Base-by-base conservation (phyloP, 345 rosid genomes). In the Citrus hindsii region DNA sequence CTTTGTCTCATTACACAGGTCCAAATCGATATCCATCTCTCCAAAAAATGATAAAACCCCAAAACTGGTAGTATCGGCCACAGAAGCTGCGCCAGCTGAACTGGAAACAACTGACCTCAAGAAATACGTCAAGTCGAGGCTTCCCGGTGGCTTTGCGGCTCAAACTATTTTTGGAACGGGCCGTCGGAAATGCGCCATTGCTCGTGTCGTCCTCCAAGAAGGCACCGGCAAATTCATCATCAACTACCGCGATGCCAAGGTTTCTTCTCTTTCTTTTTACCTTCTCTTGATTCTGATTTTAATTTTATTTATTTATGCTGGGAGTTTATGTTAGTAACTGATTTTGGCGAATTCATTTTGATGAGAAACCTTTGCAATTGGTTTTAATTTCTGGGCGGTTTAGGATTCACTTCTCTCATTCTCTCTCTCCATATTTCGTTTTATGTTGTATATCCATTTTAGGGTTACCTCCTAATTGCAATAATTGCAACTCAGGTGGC, bases 91-190 rank as follows among this genome's bases (percentile, higher is more conserved):
- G 27, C 84, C 86, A 2, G 24, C 61, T 13, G 95, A 87, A 61
- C 67, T 83, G 22, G 90, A 85, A 62, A 78, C 86, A 9, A 75
- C 79, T 2, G 91, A 91, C 79, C 87, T 96, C 69, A 84, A 87
- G 83, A 91, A 91, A 56, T 87, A 88, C 71, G 97, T 96, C 22
- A 96, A 94, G 79, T 85, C 94, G n/a, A 82, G 97, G 74, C 94
- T 92, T 10, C 99, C 97, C 0, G 98, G 95, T 38, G 99, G 98
- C 18, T 92, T 96, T 81, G 95, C 98, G 7, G 97, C 97, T 25
- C 98, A 96, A 79, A 85, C 92, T 16, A 86, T 94, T 73, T 82
- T 87, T 37, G 99, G 99, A 64, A 96, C 98, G 24, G 99, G 97
- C 14, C 91, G 98, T 78, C 89, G 97, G 69, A 96, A 96, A 79